Evolutionary conservation across 164 flowering plant species (phyloP), one percentile per base, ranked within the genome.

Genomic region (Liriodendron chinense): DNA sequence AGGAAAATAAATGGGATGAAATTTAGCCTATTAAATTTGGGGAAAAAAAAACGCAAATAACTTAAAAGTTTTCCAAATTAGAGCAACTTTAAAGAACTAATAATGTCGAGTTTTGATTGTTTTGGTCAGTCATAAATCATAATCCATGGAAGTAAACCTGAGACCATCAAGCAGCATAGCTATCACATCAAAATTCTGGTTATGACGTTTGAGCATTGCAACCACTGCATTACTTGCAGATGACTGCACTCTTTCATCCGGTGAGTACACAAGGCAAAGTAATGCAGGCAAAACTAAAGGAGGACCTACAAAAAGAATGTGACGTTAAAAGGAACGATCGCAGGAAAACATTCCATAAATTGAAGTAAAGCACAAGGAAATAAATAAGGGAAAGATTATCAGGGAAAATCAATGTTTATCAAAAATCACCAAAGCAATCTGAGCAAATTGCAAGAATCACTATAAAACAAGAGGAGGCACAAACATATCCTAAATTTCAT

Each of bases 101-200:
- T 53, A 53, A 53, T 16, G 18, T 53, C 59, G 9, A 70, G 13
- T 53, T 49, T 70, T 16, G 10, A 69, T 13, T 47, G 47, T 8
- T 47, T 47, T n/a, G 10, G 14, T 7, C 20, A 47, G 25, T 57
- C 7, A n/a, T 16, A 26, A 72, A 72, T 22, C 18, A 25, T 10
- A 4, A 57, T 53, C 59, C 59, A 12, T 53, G 18, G 25, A 24
- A 61, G 61, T 22, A 65, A 70, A 91, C 98, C 94, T 87, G 72
- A 92, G 89, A 78, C 86, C 80, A 78, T 90, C 92, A 18, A 94
- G 90, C 83, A 94, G 82, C 86, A 88, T 68, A 62, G 87, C 73
- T 70, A 94, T 79, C 65, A 87, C 89, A 53, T 85, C 89, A 77
- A 82, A 77, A 10, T 82, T 83, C 71, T 85, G 78, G 68, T 78